A percentile compares a stretch with the other conserved stretches of the same genome.
Conservation (phyloP, 2,329 filamentous ascomycete species). For the Hymenoscyphus occultus region DNA sequence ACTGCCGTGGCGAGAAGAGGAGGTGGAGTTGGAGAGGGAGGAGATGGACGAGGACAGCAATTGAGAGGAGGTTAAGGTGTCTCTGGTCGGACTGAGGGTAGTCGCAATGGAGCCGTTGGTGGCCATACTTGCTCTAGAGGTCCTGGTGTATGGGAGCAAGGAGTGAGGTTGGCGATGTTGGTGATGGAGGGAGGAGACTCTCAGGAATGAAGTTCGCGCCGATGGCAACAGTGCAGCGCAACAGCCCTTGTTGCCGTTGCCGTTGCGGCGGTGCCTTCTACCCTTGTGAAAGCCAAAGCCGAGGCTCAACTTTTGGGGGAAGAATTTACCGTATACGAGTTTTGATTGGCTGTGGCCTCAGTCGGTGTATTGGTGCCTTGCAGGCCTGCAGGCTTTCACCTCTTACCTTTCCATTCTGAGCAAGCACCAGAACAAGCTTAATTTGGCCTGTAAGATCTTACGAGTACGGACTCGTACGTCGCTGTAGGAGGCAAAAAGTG, state of each 20-base stretch:
- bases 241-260: background rate
- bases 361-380: too few relatives aligned
- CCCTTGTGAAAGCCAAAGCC: slow-evolving; percentile 1
- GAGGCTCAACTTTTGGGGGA: background rate
- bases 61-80: slow-evolving; percentile 51
- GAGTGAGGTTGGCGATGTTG: slow-evolving; percentile 3
- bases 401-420: too few relatives aligned
- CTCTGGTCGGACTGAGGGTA: slow-evolving; percentile 36
- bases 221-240: background rate
- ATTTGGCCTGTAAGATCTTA: too few relatives aligned
- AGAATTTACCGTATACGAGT: background rate
- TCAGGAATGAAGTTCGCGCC: slow-evolving; percentile 26
- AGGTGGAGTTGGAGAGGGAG: slow-evolving; percentile 61
- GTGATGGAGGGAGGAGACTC: slow-evolving; percentile 1
- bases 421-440: too few relatives aligned
- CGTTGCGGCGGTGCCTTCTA: background rate
- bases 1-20: slow-evolving; percentile 55
- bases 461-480: too few relatives aligned
- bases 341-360: background rate
- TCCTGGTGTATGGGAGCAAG: slow-evolving; percentile 7
- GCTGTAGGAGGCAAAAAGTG: too few relatives aligned
- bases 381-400: too few relatives aligned
- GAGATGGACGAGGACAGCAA: slow-evolving; percentile 66
- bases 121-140: slow-evolving; percentile 27
- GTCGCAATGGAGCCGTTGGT: slow-evolving; percentile 30